Evolutionary conservation across 768 basidiomycete species (phyloP).

Genomic region (Paxillus involutus): DNA sequence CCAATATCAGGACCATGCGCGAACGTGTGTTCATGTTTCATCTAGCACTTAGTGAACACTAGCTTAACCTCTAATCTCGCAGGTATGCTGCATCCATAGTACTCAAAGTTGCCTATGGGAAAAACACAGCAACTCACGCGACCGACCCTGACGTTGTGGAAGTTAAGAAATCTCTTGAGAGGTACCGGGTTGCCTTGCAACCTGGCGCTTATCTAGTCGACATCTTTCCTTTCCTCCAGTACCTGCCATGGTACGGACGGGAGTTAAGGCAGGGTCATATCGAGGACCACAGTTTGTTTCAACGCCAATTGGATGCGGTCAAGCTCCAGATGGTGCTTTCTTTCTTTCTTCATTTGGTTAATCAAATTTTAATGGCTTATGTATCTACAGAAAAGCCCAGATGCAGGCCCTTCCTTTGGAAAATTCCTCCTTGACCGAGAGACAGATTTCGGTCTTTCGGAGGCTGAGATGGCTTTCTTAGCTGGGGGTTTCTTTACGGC

Average conservation of each 20-base stretch:
- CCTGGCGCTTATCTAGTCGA: slow-evolving; percentile 36
- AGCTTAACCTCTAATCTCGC: neutral
- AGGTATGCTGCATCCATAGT: slow-evolving; percentile 18
- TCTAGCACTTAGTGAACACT: slow-evolving; percentile 32
- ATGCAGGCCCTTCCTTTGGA: slow-evolving; percentile 45
- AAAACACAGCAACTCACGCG: slow-evolving; percentile 8
- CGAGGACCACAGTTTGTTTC: slow-evolving; percentile 49
- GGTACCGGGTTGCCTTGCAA: slow-evolving; percentile 21
- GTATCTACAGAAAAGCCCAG: slow-evolving; percentile 2
- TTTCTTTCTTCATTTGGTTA: too few relatives aligned
- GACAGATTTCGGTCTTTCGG: slow-evolving; percentile 45
- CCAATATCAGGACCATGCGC: slow-evolving; percentile 6
- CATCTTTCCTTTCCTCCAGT: slow-evolving; percentile 32
- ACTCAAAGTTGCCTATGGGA: slow-evolving; percentile 21
- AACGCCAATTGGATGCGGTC: slow-evolving; percentile 43
- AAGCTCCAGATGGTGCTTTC: slow-evolving; percentile 38
- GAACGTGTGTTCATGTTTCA: slow-evolving; percentile 38
- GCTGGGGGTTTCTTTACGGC: slow-evolving; percentile 59
- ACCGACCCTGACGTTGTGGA: slow-evolving; percentile 17
- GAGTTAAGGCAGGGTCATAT: slow-evolving; percentile 51
- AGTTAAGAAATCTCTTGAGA: slow-evolving; percentile 17
- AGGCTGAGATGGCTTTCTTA: slow-evolving; percentile 55
- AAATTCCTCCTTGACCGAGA: slow-evolving; percentile 53
- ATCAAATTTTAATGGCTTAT: neutral
- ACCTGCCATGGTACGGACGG: slow-evolving; percentile 60